Conservation (phyloP, 2,329 filamentous ascomycete species). For the Aspergillus sclerotialis region DNA sequence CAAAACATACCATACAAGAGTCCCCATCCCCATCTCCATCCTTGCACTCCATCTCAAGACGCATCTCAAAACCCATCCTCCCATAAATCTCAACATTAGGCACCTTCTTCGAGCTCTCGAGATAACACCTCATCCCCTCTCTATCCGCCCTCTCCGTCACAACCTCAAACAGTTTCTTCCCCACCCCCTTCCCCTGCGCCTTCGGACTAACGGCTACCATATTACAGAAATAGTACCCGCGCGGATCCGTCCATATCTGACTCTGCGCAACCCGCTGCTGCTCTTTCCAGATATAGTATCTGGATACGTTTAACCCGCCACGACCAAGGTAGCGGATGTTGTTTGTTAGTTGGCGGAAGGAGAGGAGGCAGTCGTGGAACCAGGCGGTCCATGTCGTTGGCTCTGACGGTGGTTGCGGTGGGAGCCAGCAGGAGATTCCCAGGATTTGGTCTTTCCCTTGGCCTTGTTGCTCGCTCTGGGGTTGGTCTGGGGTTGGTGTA, state of each 20-base stretch:
- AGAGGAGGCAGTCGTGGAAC: constrained; percentile 57
- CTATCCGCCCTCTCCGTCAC: constrained; percentile 59
- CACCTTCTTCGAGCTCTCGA: constrained; percentile 61
- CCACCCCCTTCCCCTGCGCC: constrained; percentile 60
- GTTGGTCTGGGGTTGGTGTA: constrained; percentile 19
- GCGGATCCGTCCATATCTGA: constrained; percentile 58
- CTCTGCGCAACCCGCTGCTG: constrained; percentile 57
- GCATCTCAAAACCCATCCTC: constrained; percentile 60
- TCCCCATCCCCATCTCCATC: constrained; percentile 44
- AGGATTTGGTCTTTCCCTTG: constrained; percentile 32
- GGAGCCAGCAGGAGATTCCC: constrained; percentile 69
- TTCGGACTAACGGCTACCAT: constrained; percentile 66
- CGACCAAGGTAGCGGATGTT: constrained; percentile 58
- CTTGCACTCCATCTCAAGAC: constrained; percentile 59
- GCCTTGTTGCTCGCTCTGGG: no score
- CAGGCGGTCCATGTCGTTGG: constrained; percentile 59
- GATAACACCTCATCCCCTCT: constrained; percentile 60
- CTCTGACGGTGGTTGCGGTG: constrained; percentile 44
- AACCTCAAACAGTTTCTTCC: constrained; percentile 56
- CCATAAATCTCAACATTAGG: constrained; percentile 69
- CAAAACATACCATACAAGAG: constrained; percentile 41
- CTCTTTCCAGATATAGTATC: constrained; percentile 72
- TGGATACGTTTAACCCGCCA: constrained; percentile 58
- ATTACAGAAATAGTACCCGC: constrained; percentile 72
- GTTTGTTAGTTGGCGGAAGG: constrained; percentile 57